Evolutionary conservation across 2,329 filamentous ascomycete species (phyloP).

Genomic region (Ophiostoma piceae): DNA sequence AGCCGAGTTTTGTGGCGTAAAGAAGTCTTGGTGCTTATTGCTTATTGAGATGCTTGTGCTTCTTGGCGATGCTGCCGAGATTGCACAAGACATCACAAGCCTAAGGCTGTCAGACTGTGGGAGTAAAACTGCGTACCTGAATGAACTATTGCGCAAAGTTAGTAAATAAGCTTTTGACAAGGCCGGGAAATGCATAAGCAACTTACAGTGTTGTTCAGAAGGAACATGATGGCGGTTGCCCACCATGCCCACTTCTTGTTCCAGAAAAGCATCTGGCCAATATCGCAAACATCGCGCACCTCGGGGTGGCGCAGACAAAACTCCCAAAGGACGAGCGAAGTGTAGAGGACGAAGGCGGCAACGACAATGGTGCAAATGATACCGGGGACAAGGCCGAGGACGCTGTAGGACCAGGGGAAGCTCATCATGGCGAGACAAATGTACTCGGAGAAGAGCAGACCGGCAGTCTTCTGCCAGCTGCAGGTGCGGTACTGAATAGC

Average conservation of each 20-base stretch:
- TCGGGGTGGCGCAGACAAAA: conserved; percentile 89
- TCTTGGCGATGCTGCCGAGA: conserved; percentile 11
- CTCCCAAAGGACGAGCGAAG: conserved; percentile 59
- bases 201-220: conserved; percentile 74
- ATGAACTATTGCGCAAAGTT: conserved; percentile 53
- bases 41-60: neutral
- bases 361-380: conserved; percentile 77
- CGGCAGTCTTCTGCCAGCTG: conserved; percentile 92
- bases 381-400: conserved; percentile 80
- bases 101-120: neutral
- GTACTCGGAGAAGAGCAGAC: conserved; percentile 87
- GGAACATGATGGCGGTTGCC: conserved; percentile 74
- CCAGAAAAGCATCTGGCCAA: conserved; percentile 94
- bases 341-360: conserved; percentile 76
- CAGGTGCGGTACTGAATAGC: conserved; percentile 89
- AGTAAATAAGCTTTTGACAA: conserved; percentile 14
- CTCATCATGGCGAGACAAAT: conserved; percentile 93
- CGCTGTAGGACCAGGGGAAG: conserved; percentile 87
- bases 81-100: conserved; percentile 27
- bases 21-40: neutral
- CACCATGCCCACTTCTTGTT: conserved; percentile 68
- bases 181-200: conserved; percentile 5
- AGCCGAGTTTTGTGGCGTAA: neutral
- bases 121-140: conserved; percentile 44
- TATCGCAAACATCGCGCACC: conserved; percentile 86